phyloP scores from a whole-genome alignment of 1,284 basidiomycete species.

The Trametes sp. region DNA sequence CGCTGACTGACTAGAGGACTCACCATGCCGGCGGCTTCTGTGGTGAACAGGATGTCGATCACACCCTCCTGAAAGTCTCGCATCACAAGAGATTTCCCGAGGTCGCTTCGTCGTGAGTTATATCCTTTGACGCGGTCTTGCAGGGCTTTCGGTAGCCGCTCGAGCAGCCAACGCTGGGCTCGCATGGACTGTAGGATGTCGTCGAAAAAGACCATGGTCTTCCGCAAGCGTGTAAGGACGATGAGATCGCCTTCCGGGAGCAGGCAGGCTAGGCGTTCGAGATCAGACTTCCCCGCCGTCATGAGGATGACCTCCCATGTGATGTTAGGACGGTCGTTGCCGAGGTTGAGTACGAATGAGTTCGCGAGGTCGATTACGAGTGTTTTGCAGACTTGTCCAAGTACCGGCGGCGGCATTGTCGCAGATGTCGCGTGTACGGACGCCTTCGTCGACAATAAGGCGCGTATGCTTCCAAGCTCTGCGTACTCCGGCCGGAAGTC shows the following conservation, averaged over 20 bases:
- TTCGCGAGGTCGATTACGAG: not conserved
- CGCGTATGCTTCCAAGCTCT: not conserved
- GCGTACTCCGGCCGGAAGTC: conserved; percentile 10
- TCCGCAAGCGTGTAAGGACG: not conserved
- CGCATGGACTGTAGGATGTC: not conserved
- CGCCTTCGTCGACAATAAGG: not conserved
- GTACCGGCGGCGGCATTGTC: not conserved
- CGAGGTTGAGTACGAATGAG: conserved; percentile 10
- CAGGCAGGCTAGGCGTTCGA: not conserved
- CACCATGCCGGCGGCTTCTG: conserved; percentile 34
- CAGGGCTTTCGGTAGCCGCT: not conserved
- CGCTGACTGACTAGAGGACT: not conserved
- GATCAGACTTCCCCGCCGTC: not conserved
- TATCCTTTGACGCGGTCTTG: conserved; percentile 3
- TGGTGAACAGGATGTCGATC: conserved; percentile 21
- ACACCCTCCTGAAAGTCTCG: conserved; percentile 10
- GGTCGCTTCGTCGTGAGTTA: conserved; percentile 24
- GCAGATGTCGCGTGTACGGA: not conserved
- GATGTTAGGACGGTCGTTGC: conserved; percentile 18
- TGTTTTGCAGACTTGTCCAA: not conserved
- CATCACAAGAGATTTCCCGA: conserved; percentile 27
- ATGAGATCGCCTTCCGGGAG: not conserved
- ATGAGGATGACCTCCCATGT: conserved; percentile 2
- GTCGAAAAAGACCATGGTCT: conserved; percentile 11
- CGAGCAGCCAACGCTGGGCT: not conserved